These are phyloP conservation scores for Mucor velutinosus DNA, from an alignment of 371 early-diverging fungal genomes.

Conservation along the genomic window DNA sequence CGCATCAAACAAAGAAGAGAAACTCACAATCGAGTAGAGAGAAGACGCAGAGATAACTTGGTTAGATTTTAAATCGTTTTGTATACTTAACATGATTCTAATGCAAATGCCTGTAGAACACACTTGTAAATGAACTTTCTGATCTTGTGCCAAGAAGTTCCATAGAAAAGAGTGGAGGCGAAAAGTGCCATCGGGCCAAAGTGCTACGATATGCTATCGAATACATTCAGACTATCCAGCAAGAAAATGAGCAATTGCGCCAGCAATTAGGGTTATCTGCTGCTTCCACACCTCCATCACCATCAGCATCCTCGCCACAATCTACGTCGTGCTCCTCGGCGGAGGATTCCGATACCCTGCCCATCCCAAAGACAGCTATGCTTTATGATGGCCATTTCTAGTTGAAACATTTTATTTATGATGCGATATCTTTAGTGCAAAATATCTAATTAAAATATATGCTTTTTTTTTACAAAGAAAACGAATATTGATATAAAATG, in stretches of 20 bases:
- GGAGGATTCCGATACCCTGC: constrained; percentile 12
- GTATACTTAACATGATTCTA: background rate
- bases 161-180: constrained; percentile 16
- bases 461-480: background rate
- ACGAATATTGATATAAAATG: background rate
- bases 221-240: constrained; percentile 19
- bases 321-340: constrained; percentile 3
- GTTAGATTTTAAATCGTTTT: constrained; percentile 5
- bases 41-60: constrained; percentile 28
- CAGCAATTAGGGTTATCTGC: constrained; percentile 18
- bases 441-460: background rate
- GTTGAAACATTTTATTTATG: background rate
- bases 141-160: constrained; percentile 22
- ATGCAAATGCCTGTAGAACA: constrained; percentile 14
- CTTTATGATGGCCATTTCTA: background rate
- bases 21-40: constrained; percentile 28
- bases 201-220: constrained; percentile 28
- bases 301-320: constrained; percentile 1
- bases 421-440: constrained; percentile 14
- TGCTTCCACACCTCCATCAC: background rate
- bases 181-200: constrained; percentile 33
- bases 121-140: constrained; percentile 23
- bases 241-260: constrained; percentile 22
- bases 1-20: constrained; percentile 27
- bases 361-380: background rate